phyloP scores from a whole-genome alignment of 2,329 filamentous ascomycete genomes.

The Paramyrothecium sp. region DNA sequence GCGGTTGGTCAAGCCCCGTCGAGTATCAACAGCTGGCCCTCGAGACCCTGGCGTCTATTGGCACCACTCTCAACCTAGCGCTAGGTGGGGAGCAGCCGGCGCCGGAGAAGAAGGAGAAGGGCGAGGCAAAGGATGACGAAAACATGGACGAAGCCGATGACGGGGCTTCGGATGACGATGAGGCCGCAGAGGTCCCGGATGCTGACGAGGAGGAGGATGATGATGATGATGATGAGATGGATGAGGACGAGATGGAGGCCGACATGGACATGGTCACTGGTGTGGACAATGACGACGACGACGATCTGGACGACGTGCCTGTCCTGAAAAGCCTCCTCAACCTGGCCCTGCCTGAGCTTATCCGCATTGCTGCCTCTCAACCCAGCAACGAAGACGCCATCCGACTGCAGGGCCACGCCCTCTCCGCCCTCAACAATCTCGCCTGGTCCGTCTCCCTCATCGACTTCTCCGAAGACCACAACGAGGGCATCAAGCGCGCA shows the following conservation, averaged over 20 bases:
- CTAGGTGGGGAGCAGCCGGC: constrained; percentile 30
- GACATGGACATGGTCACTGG: constrained; percentile 66
- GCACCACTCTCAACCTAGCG: constrained; percentile 54
- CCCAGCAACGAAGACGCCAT: constrained; percentile 38
- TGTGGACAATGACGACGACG: constrained; percentile 34
- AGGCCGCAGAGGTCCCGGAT: constrained; percentile 31
- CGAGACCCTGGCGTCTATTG: constrained; percentile 64
- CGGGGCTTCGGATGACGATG: constrained; percentile 31
- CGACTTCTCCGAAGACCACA: constrained; percentile 55
- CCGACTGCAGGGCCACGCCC: constrained; percentile 49
- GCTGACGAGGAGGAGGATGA: constrained; percentile 32
- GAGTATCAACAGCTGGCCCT: constrained; percentile 55
- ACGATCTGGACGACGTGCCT: constrained; percentile 48
- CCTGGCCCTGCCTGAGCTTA: constrained; percentile 38
- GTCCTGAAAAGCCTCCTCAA: constrained; percentile 45
- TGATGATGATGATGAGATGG: constrained; percentile 50
- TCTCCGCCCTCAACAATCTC: constrained; percentile 65
- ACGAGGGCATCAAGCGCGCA: constrained; percentile 47
- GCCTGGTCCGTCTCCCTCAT: constrained; percentile 64
- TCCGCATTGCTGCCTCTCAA: constrained; percentile 43
- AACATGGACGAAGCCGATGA: constrained; percentile 35
- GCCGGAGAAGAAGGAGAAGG: constrained; percentile 30
- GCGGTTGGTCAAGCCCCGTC: constrained; percentile 36
- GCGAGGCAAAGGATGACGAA: constrained; percentile 36
- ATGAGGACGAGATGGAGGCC: constrained; percentile 55